phyloP scores from a whole-genome alignment of 2,329 filamentous ascomycete genomes.

The Diplocarpon mali region DNA sequence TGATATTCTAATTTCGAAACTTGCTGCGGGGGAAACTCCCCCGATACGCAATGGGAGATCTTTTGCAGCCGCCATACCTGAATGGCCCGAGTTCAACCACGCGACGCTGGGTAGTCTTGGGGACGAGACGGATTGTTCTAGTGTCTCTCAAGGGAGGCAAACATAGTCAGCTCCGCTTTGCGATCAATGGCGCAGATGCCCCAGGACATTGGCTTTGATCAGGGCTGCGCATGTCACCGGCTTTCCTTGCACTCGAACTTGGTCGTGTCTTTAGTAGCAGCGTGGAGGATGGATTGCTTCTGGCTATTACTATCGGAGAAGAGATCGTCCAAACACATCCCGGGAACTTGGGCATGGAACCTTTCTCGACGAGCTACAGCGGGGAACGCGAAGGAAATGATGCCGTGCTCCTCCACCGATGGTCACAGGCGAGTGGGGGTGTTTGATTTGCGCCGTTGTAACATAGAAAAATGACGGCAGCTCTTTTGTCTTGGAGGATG shows the following conservation, averaged over 20 bases:
- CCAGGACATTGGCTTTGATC: neutral
- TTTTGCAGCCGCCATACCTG: neutral
- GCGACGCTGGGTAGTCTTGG: neutral
- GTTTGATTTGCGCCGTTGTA: constrained; percentile 1
- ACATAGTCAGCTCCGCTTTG: neutral
- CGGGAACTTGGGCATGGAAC: neutral
- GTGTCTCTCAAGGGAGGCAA: too few relatives aligned
- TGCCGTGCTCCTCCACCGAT: neutral
- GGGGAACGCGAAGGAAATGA: neutral
- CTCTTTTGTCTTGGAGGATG: neutral
- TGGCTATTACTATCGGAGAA: neutral
- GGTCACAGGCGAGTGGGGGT: neutral
- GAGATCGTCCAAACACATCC: neutral
- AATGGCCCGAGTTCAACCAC: neutral
- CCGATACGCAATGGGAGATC: neutral
- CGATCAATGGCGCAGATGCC: neutral
- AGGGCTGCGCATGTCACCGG: neutral
- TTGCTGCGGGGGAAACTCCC: neutral
- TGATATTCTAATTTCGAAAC: constrained; percentile 12
- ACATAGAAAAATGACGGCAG: constrained; percentile 2
- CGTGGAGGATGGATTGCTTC: constrained; percentile 2
- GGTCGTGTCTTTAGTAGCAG: neutral
- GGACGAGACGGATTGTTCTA: too few relatives aligned
- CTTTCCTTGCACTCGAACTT: constrained; percentile 2
- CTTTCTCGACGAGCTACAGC: neutral